These are phyloP conservation scores for Venturiaceae sp. DNA, from an alignment of 2,329 filamentous ascomycete species.

Conservation along the genomic window DNA sequence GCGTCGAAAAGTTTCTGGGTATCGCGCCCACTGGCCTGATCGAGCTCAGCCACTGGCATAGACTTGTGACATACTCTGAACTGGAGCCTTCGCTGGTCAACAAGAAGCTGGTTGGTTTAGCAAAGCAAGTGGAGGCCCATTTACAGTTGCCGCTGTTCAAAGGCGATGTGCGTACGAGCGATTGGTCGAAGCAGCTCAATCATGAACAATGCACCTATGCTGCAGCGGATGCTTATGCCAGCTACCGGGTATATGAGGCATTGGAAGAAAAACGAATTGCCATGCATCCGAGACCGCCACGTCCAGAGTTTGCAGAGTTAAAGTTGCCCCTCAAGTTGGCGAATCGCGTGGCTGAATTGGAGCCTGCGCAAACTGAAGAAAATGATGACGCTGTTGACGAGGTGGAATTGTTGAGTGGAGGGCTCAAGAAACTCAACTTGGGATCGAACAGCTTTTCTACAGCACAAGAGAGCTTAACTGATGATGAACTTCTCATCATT, in stretches of 20 bases:
- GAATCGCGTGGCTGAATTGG: constrained; percentile 18
- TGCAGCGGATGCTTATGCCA: constrained; percentile 76
- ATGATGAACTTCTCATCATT: not conserved
- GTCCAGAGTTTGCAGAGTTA: constrained; percentile 59
- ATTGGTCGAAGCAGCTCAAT: constrained; percentile 60
- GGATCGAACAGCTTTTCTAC: not conserved
- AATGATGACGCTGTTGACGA: not conserved
- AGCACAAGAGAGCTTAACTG: not conserved
- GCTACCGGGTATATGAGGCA: constrained; percentile 60
- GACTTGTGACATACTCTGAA: constrained; percentile 58
- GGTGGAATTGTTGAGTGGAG: not conserved
- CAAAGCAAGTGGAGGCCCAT: constrained; percentile 59
- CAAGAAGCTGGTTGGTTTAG: constrained; percentile 55
- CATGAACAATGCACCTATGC: constrained; percentile 45
- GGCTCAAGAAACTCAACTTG: not conserved
- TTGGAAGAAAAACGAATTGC: constrained; percentile 59
- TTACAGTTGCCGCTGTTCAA: constrained; percentile 70
- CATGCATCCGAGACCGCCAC: constrained; percentile 60
- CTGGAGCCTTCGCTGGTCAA: constrained; percentile 50
- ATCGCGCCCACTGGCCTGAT: constrained; percentile 59
- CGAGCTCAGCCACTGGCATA: constrained; percentile 76
- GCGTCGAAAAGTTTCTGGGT: constrained; percentile 55
- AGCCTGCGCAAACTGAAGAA: not conserved
- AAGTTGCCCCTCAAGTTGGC: constrained; percentile 51
- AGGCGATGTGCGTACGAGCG: constrained; percentile 59